Evolutionary conservation across 176 grass and related monocot species (phyloP).

Genomic region (Zoysia pacifica): DNA sequence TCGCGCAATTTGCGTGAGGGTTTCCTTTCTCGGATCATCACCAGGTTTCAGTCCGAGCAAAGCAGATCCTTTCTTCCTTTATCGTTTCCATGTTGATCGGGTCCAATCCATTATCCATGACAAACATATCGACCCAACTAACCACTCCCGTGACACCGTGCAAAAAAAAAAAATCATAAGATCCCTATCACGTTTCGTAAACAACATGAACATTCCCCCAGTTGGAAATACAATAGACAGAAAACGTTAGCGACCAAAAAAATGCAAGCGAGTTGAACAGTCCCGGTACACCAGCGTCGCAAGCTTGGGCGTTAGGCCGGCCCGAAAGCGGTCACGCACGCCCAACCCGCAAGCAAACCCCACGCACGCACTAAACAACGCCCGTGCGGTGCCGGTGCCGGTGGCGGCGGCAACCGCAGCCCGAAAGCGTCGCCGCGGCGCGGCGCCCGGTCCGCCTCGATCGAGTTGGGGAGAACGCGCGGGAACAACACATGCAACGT

Average conservation of each 20-base stretch:
- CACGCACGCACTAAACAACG: slow-evolving; percentile 1
- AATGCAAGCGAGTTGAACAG: slow-evolving; percentile 17
- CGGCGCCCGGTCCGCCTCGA: background rate
- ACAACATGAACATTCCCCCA: background rate
- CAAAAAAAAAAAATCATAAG: background rate
- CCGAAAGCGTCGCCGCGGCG: slow-evolving; percentile 28
- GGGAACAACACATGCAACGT: background rate
- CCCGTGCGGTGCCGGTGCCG: slow-evolving; percentile 15
- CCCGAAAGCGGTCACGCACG: slow-evolving; percentile 12
- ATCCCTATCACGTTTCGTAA: background rate
- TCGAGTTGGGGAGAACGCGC: slow-evolving; percentile 21
- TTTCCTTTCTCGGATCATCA: too few relatives aligned
- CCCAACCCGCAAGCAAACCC: slow-evolving; percentile 26
- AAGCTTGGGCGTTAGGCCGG: slow-evolving; percentile 38
- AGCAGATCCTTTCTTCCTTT: too few relatives aligned
- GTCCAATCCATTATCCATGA: too few relatives aligned
- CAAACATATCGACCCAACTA: too few relatives aligned
- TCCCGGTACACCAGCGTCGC: slow-evolving; percentile 17
- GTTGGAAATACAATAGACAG: background rate
- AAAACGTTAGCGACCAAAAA: too few relatives aligned
- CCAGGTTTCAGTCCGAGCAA: too few relatives aligned
- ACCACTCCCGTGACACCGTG: background rate
- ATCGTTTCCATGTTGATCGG: too few relatives aligned
- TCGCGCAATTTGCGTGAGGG: too few relatives aligned
- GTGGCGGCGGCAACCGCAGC: background rate